phyloP scores from a whole-genome alignment of 129 eudicot species.

The Heracleum sosnowskyi region DNA sequence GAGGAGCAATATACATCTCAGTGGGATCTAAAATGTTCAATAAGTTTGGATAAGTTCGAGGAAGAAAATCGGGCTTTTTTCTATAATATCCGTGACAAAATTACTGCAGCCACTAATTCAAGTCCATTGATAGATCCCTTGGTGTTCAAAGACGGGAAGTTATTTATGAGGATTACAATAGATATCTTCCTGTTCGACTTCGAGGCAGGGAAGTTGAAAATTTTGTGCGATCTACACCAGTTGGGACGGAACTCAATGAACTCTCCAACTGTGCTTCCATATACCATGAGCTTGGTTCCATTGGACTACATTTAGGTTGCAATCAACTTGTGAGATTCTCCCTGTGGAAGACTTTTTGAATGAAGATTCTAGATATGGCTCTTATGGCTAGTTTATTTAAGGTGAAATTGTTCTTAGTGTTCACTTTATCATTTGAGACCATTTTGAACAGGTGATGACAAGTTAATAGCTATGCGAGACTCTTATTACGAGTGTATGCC shows the following conservation, averaged over 20 bases:
- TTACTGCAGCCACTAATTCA: background rate
- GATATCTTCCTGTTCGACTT: slow-evolving; percentile 22
- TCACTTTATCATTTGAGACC: background rate
- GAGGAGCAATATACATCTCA: slow-evolving; percentile 31
- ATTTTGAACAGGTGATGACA: background rate
- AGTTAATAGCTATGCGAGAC: background rate
- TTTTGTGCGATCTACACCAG: slow-evolving; percentile 19
- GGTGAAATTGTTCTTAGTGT: background rate
- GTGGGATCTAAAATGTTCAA: slow-evolving; percentile 28
- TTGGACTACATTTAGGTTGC: slow-evolving; percentile 1
- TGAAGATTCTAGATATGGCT: background rate
- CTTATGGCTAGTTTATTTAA: background rate
- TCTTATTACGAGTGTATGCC: background rate
- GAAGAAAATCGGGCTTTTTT: slow-evolving; percentile 18
- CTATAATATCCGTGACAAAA: slow-evolving; percentile 14
- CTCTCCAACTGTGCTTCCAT: slow-evolving; percentile 38
- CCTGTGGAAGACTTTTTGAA: background rate
- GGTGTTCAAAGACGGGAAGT: slow-evolving; percentile 33
- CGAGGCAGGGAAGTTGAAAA: slow-evolving; percentile 28
- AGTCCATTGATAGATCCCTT: slow-evolving; percentile 32
- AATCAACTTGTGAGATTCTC: background rate
- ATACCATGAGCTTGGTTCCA: slow-evolving; percentile 41
- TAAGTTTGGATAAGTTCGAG: slow-evolving; percentile 33
- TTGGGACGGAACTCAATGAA: slow-evolving; percentile 25
- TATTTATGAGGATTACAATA: slow-evolving; percentile 32